Percentiles rank a stretch among this genome's conserved stretches.
These are phyloP conservation scores for Wakefieldia striispora DNA, from an alignment of 768 basidiomycete genomes.

Conservation along the genomic window DNA sequence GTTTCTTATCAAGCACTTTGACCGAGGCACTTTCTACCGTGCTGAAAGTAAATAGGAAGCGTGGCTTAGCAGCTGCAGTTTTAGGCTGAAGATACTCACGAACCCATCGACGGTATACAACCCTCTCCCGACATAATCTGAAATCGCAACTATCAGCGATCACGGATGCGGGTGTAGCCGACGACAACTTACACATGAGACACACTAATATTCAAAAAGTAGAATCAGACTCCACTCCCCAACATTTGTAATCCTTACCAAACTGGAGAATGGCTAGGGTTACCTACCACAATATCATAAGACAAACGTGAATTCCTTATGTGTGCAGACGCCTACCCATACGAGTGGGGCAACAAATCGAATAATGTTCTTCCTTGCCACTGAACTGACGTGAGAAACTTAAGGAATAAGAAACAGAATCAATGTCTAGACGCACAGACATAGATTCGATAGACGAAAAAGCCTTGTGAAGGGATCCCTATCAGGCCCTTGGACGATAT, in stretches of 20 bases:
- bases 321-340: not conserved
- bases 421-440: not conserved
- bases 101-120: too few species aligned
- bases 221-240: not conserved
- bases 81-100: too few species aligned
- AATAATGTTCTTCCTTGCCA: not conserved
- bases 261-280: not conserved
- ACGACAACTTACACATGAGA: not conserved
- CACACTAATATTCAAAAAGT: not conserved
- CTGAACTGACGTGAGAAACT: not conserved
- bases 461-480: conserved; percentile 7
- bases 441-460: conserved; percentile 16
- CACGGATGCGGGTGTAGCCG: too few species aligned
- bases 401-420: too few species aligned
- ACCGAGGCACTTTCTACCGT: not conserved
- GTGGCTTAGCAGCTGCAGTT: too few species aligned
- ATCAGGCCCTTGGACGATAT: not conserved
- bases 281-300: not conserved
- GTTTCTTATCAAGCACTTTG: not conserved
- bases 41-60: not conserved
- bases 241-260: not conserved
- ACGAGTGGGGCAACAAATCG: not conserved
- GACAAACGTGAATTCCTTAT: not conserved
- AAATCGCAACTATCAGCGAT: not conserved
- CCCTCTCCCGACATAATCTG: not conserved